Evolutionary conservation across 163 green algal species (phyloP).

Genomic region (Chloromonas sp.): DNA sequence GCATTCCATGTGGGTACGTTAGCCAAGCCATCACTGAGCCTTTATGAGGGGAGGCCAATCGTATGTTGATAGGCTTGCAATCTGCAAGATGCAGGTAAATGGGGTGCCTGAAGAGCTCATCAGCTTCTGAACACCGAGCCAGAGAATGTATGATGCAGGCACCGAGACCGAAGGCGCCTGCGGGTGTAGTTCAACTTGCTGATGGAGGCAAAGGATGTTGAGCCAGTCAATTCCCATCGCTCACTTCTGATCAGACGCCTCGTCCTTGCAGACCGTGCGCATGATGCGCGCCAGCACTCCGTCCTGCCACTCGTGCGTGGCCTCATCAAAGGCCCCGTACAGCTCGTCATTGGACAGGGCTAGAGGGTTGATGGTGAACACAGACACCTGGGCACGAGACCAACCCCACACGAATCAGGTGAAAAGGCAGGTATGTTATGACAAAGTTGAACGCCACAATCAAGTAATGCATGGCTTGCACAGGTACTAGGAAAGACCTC

Average conservation of each 20-base stretch:
- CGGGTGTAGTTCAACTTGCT: too few relatives aligned
- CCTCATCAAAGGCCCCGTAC: constrained; percentile 75
- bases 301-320: constrained; percentile 79
- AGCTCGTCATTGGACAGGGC: constrained; percentile 81
- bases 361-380: constrained; percentile 85
- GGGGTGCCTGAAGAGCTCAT: too few relatives aligned
- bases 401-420: too few relatives aligned
- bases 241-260: constrained; percentile 60
- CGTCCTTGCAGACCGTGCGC: constrained; percentile 62
- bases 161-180: too few relatives aligned
- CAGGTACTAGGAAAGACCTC: neutral
- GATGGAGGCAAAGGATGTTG: too few relatives aligned
- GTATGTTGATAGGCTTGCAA: too few relatives aligned
- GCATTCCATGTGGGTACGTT: too few relatives aligned
- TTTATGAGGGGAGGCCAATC: too few relatives aligned
- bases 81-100: too few relatives aligned
- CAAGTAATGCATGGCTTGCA: neutral
- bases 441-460: neutral
- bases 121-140: too few relatives aligned
- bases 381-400: constrained; percentile 46
- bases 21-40: too few relatives aligned
- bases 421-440: neutral
- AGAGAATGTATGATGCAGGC: too few relatives aligned
- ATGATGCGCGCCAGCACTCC: constrained; percentile 79
- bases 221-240: neutral